Percentiles rank a stretch among this genome's conserved stretches.
Conservation (phyloP, 208 protist species). For the Borovskyia barvae region DNA sequence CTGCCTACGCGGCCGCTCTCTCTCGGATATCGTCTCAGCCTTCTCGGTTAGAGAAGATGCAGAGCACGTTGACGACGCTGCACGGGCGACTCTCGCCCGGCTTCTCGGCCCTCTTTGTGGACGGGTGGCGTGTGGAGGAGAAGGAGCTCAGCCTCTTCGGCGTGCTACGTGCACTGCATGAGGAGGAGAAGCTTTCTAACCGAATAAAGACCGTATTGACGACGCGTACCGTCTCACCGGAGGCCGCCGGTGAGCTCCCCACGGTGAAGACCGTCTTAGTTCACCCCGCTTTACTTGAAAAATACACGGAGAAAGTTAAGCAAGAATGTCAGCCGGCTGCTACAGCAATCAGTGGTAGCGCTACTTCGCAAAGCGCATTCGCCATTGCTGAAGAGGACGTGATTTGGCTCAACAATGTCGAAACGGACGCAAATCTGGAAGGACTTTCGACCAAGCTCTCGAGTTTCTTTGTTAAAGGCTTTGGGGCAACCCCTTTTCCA, state of each 20-base stretch:
- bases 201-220: constrained; percentile 1
- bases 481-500: constrained; percentile 7
- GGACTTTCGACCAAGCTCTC: constrained; percentile 12
- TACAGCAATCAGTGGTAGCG: neutral
- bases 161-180: constrained; percentile 40
- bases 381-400: constrained; percentile 15
- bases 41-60: constrained; percentile 15
- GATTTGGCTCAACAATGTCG: constrained; percentile 37
- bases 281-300: constrained; percentile 1
- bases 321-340: neutral
- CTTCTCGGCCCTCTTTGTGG: constrained; percentile 33
- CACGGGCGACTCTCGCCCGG: constrained; percentile 17
- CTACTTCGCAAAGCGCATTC: neutral
- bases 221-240: neutral
- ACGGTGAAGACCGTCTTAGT: neutral
- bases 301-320: constrained; percentile 10
- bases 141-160: constrained; percentile 41
- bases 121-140: constrained; percentile 36
- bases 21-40: constrained; percentile 13
- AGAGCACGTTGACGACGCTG: constrained; percentile 11
- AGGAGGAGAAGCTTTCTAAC: constrained; percentile 29
- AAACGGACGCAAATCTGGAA: constrained; percentile 20
- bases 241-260: neutral
- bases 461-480: neutral
- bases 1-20: constrained; percentile 60